A percentile compares a stretch with the other conserved stretches of the same genome.
These are phyloP conservation scores for Pistacia vera DNA, from an alignment of 345 rosid species.

Conservation along the genomic window DNA sequence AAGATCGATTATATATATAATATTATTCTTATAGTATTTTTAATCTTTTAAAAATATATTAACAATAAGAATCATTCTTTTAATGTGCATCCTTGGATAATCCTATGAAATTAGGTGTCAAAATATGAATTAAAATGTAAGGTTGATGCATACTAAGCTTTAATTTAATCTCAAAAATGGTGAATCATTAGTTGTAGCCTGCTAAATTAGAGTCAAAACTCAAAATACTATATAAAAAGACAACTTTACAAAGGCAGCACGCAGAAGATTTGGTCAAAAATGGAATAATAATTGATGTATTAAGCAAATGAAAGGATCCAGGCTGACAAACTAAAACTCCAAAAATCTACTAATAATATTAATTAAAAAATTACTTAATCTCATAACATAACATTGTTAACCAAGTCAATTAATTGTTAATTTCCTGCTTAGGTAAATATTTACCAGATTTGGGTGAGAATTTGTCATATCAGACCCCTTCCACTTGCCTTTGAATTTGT, in stretches of 20 bases:
- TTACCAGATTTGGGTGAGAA: no score
- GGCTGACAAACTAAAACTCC: not conserved
- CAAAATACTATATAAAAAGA: not conserved
- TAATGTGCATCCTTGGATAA: no score
- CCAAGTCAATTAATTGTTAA: not conserved
- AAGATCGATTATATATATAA: no score
- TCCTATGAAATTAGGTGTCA: no score
- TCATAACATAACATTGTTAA: not conserved
- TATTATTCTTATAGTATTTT: no score
- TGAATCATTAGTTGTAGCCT: no score
- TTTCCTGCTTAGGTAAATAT: not conserved
- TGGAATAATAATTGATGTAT: not conserved
- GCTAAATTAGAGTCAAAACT: not conserved
- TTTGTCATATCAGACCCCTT: conserved; percentile 3
- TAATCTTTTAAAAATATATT: no score
- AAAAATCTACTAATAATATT: not conserved
- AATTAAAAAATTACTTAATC: no score
- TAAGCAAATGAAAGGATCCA: not conserved
- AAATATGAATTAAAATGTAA: no score
- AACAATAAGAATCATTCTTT: no score
- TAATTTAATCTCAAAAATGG: no score
- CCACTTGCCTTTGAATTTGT: conserved; percentile 22
- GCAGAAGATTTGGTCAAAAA: conserved; percentile 3
- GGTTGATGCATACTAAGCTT: no score
- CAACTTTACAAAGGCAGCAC: not conserved